Conservation (phyloP, 2,329 filamentous ascomycete genomes). For the Penicillium sp. region DNA sequence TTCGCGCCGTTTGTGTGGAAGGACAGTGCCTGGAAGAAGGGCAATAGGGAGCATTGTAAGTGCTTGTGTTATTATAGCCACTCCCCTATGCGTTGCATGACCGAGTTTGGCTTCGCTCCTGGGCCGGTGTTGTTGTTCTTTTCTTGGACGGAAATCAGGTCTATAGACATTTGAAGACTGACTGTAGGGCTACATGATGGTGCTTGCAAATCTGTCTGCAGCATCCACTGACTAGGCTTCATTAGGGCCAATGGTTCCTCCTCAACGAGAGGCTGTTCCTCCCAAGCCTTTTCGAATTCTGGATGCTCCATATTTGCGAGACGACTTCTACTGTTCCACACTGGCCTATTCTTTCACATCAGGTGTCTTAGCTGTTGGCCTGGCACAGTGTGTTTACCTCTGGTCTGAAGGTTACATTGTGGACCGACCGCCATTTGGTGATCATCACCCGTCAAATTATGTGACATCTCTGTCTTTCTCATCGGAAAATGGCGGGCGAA, state of each 20-base stretch:
- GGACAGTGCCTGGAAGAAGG: slow-evolving; percentile 39
- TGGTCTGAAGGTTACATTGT: slow-evolving; percentile 81
- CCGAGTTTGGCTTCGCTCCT: background rate
- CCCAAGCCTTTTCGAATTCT: slow-evolving; percentile 80
- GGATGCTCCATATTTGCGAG: slow-evolving; percentile 82
- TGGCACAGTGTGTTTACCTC: slow-evolving; percentile 76
- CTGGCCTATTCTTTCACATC: slow-evolving; percentile 78
- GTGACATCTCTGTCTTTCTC: slow-evolving; percentile 91
- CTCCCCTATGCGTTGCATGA: background rate
- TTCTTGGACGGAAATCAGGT: background rate
- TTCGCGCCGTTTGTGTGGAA: slow-evolving; percentile 40
- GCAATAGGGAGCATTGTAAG: slow-evolving; percentile 36
- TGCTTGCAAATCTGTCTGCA: background rate
- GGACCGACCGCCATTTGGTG: slow-evolving; percentile 58
- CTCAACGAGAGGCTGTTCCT: slow-evolving; percentile 55
- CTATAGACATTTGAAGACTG: background rate
- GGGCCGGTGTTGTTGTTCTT: background rate
- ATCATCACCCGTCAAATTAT: slow-evolving; percentile 49
- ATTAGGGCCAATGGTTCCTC: slow-evolving; percentile 25
- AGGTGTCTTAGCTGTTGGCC: slow-evolving; percentile 77
- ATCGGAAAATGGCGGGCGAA: slow-evolving; percentile 69
- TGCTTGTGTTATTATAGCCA: slow-evolving; percentile 3
- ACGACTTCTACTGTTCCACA: slow-evolving; percentile 93
- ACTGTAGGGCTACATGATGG: background rate
- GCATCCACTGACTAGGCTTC: slow-evolving; percentile 13